Base-by-base conservation (phyloP, 2,329 filamentous ascomycete genomes). In the Microcyclospora pomicola region DNA sequence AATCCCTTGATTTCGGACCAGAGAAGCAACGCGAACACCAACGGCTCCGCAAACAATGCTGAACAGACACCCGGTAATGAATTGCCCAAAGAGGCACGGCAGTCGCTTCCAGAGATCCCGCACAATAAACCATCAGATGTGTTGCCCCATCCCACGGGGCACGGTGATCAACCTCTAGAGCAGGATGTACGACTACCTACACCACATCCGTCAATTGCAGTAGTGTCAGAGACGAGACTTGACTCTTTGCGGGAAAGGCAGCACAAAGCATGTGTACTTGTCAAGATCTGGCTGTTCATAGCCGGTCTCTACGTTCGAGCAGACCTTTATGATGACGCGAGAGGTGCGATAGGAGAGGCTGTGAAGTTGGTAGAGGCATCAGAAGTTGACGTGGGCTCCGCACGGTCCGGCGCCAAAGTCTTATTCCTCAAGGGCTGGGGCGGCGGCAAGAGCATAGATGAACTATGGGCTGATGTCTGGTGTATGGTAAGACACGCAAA, bases 221-320 rank as follows among this genome's bases (percentile, higher is more conserved):
- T 55, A 5, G 43, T 54, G 14, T 54, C 62, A 9, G 53, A 68
- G 24, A 67, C 70, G 31, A 64, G 64, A 37, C 72, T 74, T 40
- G 62, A 69, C 2, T 57, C 61, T 14, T 44, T 65, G 7, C 67
- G 73, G 43, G 65, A 68, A 35, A 66, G 72, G 36, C 69, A 68
- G 38, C 71, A 75, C 41, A 70, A 67, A 12, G 62, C 75, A 10
- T 66, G 66, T 4, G 54, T 78, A 9, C 60, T 98, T 12, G 66
- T 86, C 14, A 80, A 80, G 47, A 77, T 95, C 27, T 98, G 91
- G 91, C 68, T 95, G 7, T 80, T 91, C 55, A 85, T 95, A 43
- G 81, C 85, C 2, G 81, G 81, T 0, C 78, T 96, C 46, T 98
- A 96, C 55, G 75, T 85, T 19, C 75, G 85, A 37, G 84, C 88